Percentiles rank a stretch among this genome's conserved stretches.
Conservation (phyloP, 495 filamentous ascomycete genomes). For the Penicillium taxi region DNA sequence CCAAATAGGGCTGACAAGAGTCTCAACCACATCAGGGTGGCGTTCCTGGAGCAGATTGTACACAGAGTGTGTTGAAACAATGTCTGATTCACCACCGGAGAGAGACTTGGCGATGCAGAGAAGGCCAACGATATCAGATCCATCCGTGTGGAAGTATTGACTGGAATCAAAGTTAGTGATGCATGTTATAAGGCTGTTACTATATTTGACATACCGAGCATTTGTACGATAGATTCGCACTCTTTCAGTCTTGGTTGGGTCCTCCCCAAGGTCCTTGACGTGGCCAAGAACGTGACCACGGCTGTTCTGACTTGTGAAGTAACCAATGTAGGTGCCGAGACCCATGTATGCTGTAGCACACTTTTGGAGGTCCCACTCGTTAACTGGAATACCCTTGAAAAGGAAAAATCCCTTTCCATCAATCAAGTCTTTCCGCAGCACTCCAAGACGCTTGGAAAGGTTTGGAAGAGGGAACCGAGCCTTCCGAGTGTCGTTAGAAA, state of each 20-base stretch:
- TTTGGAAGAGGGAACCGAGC: conserved; percentile 53
- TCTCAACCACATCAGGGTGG: conserved; percentile 66
- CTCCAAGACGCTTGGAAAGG: conserved; percentile 46
- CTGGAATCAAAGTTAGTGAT: conserved; percentile 17
- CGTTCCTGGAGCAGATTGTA: conserved; percentile 66
- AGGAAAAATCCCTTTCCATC: conserved; percentile 84
- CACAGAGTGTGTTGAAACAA: conserved; percentile 64
- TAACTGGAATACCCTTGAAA: conserved; percentile 76
- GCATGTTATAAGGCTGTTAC: background rate
- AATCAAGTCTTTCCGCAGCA: conserved; percentile 60
- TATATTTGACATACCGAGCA: conserved; percentile 49
- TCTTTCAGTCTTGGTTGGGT: conserved; percentile 68
- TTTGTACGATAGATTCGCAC: conserved; percentile 88
- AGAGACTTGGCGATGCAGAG: conserved; percentile 68
- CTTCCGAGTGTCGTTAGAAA: conserved; percentile 15
- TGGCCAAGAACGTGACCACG: conserved; percentile 85
- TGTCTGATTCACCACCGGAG: conserved; percentile 75
- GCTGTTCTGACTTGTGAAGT: conserved; percentile 79
- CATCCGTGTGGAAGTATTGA: conserved; percentile 76
- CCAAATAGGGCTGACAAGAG: conserved; percentile 64
- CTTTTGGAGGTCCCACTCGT: conserved; percentile 70
- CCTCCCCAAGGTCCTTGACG: conserved; percentile 83
- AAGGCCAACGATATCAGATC: conserved; percentile 68
- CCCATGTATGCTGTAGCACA: conserved; percentile 86
- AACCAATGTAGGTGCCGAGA: conserved; percentile 76